Base-by-base conservation (phyloP, 257 asterid species). In the Solanum rostratum region DNA sequence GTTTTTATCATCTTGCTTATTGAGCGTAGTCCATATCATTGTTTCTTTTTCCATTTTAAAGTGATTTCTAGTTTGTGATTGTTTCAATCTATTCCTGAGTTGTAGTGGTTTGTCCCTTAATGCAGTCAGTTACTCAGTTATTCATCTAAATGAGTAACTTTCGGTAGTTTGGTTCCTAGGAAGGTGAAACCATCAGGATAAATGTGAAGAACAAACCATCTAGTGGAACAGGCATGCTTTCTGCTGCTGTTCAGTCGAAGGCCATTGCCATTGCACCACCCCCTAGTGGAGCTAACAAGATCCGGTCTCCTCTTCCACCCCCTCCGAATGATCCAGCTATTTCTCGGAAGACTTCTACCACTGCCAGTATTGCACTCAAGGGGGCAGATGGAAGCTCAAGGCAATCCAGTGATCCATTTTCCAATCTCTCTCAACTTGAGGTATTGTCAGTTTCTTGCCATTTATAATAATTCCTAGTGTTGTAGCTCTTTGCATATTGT, bases 121-220 rank as follows among this genome's bases (percentile, higher is more conserved):
- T 70, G 79, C 79, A 70, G 79, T 70, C 27, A 70, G 30, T 70
- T 70, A 70, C 79, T 70, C 79, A 70, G 7, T 76, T 86, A 30
- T 49, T 46, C 1, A 1, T 46, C n/a, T 29, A 53, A 62, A 78
- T 57, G 78, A 82, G 20, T 20, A 39, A 86, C 55, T 46, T 53
- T 86, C 54, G 71, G 5, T 80, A 20, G 18, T 81, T 88, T 85
- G 71, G 84, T 84, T 80, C 65, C 83, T 86, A 95, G 99, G 98
- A 95, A 95, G 99, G 99, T 54, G 99, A 96, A 90, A 96, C 99
- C 2, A 95, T 96, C 85, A 90, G 97, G 70, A 96, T 96, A 79
- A 96, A 91, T 89, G 97, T 93, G 60, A 95, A 94, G 88, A 96
- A 93, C 85, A 96, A 96, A 86, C 87, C 97, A 74, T 87, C 96